Base-by-base conservation (phyloP, 164 flowering plant genomes). In the Stephania yunnanensis region DNA sequence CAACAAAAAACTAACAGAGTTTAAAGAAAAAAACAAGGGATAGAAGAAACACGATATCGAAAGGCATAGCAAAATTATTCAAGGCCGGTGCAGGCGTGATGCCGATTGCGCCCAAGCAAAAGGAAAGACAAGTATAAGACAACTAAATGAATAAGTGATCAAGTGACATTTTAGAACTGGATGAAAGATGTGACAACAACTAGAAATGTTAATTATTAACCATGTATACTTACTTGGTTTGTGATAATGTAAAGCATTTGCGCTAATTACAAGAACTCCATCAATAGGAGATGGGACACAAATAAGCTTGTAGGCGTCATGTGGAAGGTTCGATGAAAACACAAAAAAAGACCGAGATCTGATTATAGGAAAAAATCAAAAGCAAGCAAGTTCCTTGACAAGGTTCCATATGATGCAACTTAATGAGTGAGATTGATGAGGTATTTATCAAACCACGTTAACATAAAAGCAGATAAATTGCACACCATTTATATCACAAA, bases 271-370 rank as follows among this genome's bases (percentile, higher is more conserved):
- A 80, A 95, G 91, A 80, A 95, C 94, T 58, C 99, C 99, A 58
- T 98, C 99, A 81, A 95, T 91, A 69, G 97, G 98, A 36, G 99
- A 89, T 81, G 99, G 99, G 75, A 95, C 99, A 7, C 97, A 92
- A 81, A 95, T 90, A 76, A 95, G 94, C 88, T 93, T 95, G 87
- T 92, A 95, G 10, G 97, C 94, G 86, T 95, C 99, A 78, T 95
- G 98, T 2, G 98, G 98, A 30, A 95, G 92, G 84, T 88, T 89
- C 99, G 89, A 63, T 42, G 53, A 78, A 25, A 46, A 69, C 65
- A 78, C 36, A 22, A 46, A 74, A 67, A 67, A 69, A 67, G 65
- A 20, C 13, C 10, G n/a, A 72, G 58, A 66, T 42, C 30, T 4
- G 36, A 1, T 36, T 36, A 36, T 36, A 36, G 42, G 42, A 36